Evolutionary conservation across 805 yeast genomes (phyloP), one percentile per base, ranked within the genome.

Genomic region (Nakazawaea populi): DNA sequence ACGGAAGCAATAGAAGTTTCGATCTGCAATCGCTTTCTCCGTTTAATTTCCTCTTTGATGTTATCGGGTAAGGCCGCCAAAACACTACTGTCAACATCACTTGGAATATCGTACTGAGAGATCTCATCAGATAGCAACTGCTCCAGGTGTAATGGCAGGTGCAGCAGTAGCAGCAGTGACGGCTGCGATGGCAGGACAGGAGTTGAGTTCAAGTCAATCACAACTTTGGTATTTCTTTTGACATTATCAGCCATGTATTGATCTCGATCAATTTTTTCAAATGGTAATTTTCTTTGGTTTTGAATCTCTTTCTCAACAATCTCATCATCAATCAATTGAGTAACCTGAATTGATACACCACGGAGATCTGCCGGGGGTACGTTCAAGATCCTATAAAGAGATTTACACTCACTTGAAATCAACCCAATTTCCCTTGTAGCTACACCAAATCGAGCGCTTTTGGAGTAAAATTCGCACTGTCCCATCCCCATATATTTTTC

Each of bases 401-500:
- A 69, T 56, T 81, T 76, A 38, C 83, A 60, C 59, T 85, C 88
- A 10, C 82, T 72, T 0, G 82, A 76, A 7, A 89, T 63, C n/a
- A 79, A 60, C 0, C 89, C 88, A 58, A 72, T 56, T 49, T 80
- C 84, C 58, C 78, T 72, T 1, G 90, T 80, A 3, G 85, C 74
- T 1, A 78, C 62, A 0, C 90, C 89, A 11, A 92, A 60, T 35
- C 71, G 71, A 2, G 85, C 69, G 9, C 84, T 71, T 56, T 81
- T 82, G 42, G 83, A 79, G 10, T 75, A 67, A 35, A 83, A 70
- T 47, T 83, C 89, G 65, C 96, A 89, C 11, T 63, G 63, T 0
- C 99, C 98, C 81, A 86, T 80, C 0, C 99, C 99, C 60, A 94
- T 55, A 64, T 71, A 84, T 60, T 92, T 94, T 1, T 86, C 76